Evolutionary conservation across 139 green algal species (phyloP), one percentile per base, ranked within the genome.

Genomic region (Pseudopediastrum boryanum): DNA sequence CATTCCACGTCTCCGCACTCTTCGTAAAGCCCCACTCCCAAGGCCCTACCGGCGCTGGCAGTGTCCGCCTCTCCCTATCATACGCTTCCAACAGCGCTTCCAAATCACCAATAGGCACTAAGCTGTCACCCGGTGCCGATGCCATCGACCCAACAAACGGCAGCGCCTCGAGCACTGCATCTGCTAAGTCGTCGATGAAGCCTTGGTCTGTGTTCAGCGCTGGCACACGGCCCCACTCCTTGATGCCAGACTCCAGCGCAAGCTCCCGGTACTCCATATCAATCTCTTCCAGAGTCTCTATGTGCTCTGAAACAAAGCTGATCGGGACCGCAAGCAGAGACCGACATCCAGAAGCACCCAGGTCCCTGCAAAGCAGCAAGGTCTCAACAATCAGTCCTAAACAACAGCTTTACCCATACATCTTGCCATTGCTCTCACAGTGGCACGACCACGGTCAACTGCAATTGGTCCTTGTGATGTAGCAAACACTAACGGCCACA

Each of bases 201-300:
- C 52, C 73, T 12, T 71, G 48, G 81, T 99, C 94, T 64, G 90
- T 97, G 88, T 97, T 96, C 7, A 99, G 90, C 29, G 97, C 97
- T 2, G 97, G 97, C 54, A 99, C 97, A 25, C 96, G 90, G 19
- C 95, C 91, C 97, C 97, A 99, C 27, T 46, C n/a, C 73, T 87
- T 48, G 23, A 97, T 91, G 51, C 94, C 94, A 48, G 77, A 89
- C 91, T 94, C 89, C 79, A 93, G 76, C 5, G 94, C 94, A 43
- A 97, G 85, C 69, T 93, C 85, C n/a, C 81, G 16, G 80, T 98
- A 98, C 89, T 99, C 97, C 87, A 97, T 93, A 91, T 99, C 97
- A 66, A 99, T 99, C 89, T 99, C 97, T 83, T 99, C 97, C 38
- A 99, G 88, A 42, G 97, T 99, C 90, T 99, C 97, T 54, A 99